Base-by-base conservation (phyloP, 2,329 filamentous ascomycete species). In the Cladophialophora psammophila region DNA sequence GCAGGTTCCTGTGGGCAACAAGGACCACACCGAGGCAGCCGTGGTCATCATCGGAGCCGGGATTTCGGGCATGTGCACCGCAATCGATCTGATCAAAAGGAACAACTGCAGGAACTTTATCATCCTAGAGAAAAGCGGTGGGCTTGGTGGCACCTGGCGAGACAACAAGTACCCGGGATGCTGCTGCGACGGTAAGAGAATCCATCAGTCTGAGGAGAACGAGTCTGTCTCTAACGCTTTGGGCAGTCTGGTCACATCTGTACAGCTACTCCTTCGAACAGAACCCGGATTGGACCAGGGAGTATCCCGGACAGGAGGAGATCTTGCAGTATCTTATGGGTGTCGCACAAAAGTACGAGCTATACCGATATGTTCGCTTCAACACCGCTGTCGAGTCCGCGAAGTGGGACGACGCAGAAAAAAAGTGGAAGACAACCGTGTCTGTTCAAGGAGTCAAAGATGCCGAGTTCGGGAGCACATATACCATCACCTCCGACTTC, bases 191-290 rank as follows among this genome's bases (percentile, higher is more conserved):
- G 69, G 70, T 72, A 63, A 62, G 66, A 52, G 12, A 6, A n/a
- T 18, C 12, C 18, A 3, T 36, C 12, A 38, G 40, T 35, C 15
- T 36, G 32, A 6, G 12, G 26, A 8, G 15, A n/a, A 12, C 34
- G n/a, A 15, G 6, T 38, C 32, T n/a, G 6, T 38, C 32, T n/a
- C 48, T 60, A 48, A 64, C 57, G 7, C 26, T 54, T 15, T 45
- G n/a, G 35, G 35, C 40, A 72, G 84, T 87, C 9, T 84, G 81
- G 80, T 84, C 81, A 38, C 77, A 82, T 56, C 77, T 89, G 2
- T 89, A 89, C 76, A 85, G 82, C 52, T 88, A 84, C 75, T 87
- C 85, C 5, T 89, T 89, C 71, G 86, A 85, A 40, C 85, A 87
- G 60, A 88, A 88, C 60, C 78, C 84, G 2, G 79, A 84, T 69